Conservation (phyloP, 2,329 filamentous ascomycete genomes). For the Fusarium dlaminii region DNA sequence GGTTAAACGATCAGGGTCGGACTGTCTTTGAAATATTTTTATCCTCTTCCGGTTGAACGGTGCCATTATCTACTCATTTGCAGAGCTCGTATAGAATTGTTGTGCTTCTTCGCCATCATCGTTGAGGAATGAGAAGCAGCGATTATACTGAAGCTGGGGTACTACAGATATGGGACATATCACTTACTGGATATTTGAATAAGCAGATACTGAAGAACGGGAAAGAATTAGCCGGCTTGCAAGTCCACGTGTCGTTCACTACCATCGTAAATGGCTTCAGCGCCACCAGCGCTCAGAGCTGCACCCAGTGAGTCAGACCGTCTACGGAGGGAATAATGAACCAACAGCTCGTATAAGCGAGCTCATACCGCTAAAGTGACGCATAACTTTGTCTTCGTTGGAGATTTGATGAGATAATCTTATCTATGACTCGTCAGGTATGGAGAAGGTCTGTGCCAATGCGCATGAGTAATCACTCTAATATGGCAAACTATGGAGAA, state of each 20-base stretch:
- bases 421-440: conserved; percentile 3
- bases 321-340: background rate
- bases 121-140: background rate
- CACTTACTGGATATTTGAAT: no score
- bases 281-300: no score
- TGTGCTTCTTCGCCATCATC: background rate
- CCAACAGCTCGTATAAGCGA: background rate
- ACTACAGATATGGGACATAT: background rate
- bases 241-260: background rate
- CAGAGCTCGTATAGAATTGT: background rate
- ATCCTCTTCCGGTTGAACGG: no score
- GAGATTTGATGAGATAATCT: background rate
- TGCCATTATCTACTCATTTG: background rate
- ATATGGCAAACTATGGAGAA: background rate
- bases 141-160: no score
- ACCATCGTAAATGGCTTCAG: background rate
- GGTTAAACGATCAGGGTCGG: rapidly evolving
- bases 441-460: background rate
- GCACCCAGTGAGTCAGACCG: background rate
- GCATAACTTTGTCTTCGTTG: background rate
- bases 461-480: background rate
- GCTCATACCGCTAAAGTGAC: background rate
- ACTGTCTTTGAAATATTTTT: rapidly evolving
- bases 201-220: background rate
- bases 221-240: no score